Conservation (phyloP, 805 yeast species). For the Tetrapisispora phaffii region DNA sequence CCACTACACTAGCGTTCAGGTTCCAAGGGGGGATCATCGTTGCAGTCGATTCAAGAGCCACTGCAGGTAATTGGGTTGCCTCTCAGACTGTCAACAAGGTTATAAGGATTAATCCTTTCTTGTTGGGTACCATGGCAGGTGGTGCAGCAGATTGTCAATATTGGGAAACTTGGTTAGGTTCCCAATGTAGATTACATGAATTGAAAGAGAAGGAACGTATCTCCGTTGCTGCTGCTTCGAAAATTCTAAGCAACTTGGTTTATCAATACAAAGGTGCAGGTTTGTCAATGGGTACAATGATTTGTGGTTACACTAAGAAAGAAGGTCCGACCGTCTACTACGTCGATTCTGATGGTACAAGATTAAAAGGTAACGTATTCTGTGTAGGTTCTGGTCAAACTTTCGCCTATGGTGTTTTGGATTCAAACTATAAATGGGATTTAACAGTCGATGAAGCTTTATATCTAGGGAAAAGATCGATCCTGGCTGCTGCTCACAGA, state of each 20-base stretch:
- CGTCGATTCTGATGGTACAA: conserved; percentile 94
- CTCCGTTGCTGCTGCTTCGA: conserved; percentile 92
- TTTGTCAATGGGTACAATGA: conserved; percentile 98
- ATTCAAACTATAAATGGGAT: conserved; percentile 88
- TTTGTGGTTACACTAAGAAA: conserved; percentile 90
- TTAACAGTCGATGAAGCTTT: conserved; percentile 86
- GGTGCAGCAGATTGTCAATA: conserved; percentile 99
- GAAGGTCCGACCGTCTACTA: conserved; percentile 94
- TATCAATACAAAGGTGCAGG: conserved; percentile 96
- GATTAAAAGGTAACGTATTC: conserved; percentile 87
- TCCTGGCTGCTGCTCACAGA: conserved; percentile 95
- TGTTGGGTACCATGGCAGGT: conserved; percentile 98
- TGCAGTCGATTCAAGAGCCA: conserved; percentile 96
- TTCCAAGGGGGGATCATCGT: conserved; percentile 92
- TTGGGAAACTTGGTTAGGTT: conserved; percentile 98
- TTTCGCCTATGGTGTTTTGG: conserved; percentile 96
- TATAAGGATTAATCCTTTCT: conserved; percentile 87
- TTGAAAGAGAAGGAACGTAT: conserved; percentile 90
- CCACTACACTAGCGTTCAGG: conserved; percentile 95
- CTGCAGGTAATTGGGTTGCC: conserved; percentile 97
- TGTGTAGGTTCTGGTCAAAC: conserved; percentile 99
- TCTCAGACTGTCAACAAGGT: conserved; percentile 97
- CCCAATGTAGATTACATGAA: conserved; percentile 92
- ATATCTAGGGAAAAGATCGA: conserved; percentile 87
- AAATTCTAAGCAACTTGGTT: conserved; percentile 81